Evolutionary conservation across 2,329 filamentous ascomycete genomes (phyloP).

Genomic region (Coniochaeta hoffmannii): DNA sequence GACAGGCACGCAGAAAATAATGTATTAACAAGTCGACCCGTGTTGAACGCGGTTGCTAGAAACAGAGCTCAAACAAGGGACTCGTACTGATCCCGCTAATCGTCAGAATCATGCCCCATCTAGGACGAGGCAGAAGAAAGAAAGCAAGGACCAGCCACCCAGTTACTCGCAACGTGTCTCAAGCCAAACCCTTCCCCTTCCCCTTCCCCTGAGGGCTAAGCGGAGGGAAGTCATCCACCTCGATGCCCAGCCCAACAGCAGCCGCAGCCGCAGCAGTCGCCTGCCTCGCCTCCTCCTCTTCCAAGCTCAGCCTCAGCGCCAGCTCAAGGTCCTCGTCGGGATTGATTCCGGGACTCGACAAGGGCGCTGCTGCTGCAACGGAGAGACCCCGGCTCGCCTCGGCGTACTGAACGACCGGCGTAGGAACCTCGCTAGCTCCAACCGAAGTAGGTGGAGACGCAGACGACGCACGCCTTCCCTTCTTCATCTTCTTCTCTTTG

Average conservation of each 20-base stretch:
- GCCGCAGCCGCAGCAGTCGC: conserved; percentile 1
- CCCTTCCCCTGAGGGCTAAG: not conserved
- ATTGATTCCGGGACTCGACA: conserved; percentile 10
- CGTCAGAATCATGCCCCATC: not conserved
- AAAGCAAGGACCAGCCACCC: not conserved
- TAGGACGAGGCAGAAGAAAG: not conserved
- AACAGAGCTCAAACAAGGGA: not conserved
- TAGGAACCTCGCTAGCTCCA: conserved; percentile 21
- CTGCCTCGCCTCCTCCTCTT: conserved; percentile 39
- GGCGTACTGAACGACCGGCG: conserved; percentile 19
- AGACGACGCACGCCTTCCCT: conserved; percentile 27
- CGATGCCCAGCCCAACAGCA: not conserved
- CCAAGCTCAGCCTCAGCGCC: conserved; percentile 52
- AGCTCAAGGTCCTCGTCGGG: conserved; percentile 51
- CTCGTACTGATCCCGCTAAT: not conserved
- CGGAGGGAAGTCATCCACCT: not conserved
- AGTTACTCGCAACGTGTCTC: not conserved
- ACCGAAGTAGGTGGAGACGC: conserved; percentile 18
- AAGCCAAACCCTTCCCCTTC: not conserved
- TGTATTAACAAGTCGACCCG: not conserved
- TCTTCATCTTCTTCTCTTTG: conserved; percentile 35
- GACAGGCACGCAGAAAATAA: not conserved
- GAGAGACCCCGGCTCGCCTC: conserved; percentile 6
- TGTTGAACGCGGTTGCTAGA: not conserved
- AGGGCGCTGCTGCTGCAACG: conserved; percentile 9